Conservation (phyloP, 208 protist genomes). For the Novymonas esmeraldas region DNA sequence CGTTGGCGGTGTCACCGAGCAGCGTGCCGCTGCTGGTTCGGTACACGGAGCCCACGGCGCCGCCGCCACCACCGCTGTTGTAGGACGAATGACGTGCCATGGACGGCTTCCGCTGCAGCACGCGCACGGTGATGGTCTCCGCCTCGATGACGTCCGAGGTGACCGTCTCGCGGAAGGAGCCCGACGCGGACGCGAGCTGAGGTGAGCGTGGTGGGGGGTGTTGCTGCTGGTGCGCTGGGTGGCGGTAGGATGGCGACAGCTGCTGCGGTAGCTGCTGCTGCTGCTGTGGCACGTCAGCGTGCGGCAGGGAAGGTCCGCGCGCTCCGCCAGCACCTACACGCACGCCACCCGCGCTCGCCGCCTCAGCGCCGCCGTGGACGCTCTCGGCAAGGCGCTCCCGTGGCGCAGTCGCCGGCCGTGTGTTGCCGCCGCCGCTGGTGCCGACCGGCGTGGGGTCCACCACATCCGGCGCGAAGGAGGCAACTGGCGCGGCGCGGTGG, state of each 20-base stretch:
- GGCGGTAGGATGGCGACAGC: no score
- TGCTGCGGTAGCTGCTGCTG: not conserved
- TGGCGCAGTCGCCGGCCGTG: not conserved
- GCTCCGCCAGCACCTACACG: no score
- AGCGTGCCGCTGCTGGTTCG: not conserved
- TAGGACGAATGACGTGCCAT: slow-evolving; percentile 2
- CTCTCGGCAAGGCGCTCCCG: not conserved
- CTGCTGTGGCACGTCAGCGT: no score
- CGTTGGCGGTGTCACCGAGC: not conserved
- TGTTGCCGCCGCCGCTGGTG: not conserved
- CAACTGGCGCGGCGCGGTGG: not conserved
- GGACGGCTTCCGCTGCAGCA: slow-evolving; percentile 24
- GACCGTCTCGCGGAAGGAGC: slow-evolving; percentile 12
- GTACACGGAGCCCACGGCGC: not conserved
- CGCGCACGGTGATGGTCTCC: slow-evolving; percentile 18
- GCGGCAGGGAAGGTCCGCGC: no score
- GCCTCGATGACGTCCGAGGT: slow-evolving; percentile 22
- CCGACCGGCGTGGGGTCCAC: not conserved
- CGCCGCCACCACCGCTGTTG: not conserved
- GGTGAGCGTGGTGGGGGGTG: slow-evolving; percentile 1
- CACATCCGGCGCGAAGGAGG: not conserved
- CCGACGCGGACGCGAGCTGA: slow-evolving; percentile 8
- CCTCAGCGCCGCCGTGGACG: not conserved
- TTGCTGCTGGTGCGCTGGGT: slow-evolving; percentile 11
- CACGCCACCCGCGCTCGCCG: no score